These are phyloP conservation scores for Plasmodium falciparum DNA, from an alignment of 169 alveolate genomes.

Conservation along the genomic window DNA sequence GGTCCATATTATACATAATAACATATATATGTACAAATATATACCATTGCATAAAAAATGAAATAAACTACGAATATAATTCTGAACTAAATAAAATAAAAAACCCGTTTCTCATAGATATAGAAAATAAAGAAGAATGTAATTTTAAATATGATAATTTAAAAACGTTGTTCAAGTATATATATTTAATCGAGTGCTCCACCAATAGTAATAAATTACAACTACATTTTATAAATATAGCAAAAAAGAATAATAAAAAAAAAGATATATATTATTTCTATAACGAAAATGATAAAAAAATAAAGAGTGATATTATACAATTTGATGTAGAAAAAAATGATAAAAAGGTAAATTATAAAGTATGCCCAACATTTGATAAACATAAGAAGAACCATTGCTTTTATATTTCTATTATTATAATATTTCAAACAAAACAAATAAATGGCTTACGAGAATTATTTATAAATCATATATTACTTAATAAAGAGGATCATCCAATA, in stretches of 20 bases:
- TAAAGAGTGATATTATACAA: conserved; percentile 23
- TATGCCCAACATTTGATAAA: conserved; percentile 3
- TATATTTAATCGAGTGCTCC: conserved; percentile 32
- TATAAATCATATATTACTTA: conserved; percentile 9
- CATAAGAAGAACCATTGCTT: conserved; percentile 4
- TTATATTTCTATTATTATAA: conserved; percentile 20
- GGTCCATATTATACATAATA: not conserved
- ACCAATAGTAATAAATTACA: conserved; percentile 13
- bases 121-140: conserved; percentile 44
- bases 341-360: conserved; percentile 30
- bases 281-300: conserved; percentile 26
- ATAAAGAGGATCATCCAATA: not conserved
- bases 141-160: conserved; percentile 23
- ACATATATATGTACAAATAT: not conserved
- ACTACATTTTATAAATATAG: conserved; percentile 9
- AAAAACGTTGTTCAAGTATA: conserved; percentile 15
- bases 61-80: not conserved
- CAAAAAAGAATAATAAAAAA: not conserved
- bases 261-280: conserved; percentile 5
- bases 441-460: conserved; percentile 14
- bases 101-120: conserved; percentile 5
- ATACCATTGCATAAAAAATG: conserved; percentile 8
- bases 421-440: conserved; percentile 5
- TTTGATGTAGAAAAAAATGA: not conserved
- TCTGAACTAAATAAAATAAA: not conserved